These are phyloP conservation scores for Crotalaria pallida DNA, from an alignment of 306 rosid genomes.

Conservation along the genomic window DNA sequence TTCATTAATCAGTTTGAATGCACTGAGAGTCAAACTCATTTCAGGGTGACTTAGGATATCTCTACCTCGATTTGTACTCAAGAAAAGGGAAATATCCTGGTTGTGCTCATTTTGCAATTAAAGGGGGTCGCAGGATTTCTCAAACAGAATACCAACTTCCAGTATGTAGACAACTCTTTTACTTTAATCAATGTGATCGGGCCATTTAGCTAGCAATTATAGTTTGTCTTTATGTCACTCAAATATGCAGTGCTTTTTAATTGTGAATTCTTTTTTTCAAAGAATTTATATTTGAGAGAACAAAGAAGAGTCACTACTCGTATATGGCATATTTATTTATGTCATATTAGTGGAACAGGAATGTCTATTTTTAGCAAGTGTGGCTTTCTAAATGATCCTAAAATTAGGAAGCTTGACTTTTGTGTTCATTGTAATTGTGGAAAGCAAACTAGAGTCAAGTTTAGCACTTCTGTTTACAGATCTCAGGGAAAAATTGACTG, in stretches of 20 bases:
- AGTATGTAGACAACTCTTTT: constrained; percentile 29
- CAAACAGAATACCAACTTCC: constrained; percentile 53
- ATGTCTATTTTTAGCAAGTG: too few species aligned
- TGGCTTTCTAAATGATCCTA: too few species aligned
- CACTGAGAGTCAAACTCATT: constrained; percentile 13
- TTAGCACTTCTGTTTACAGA: too few species aligned
- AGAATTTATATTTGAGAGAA: background rate
- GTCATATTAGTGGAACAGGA: too few species aligned
- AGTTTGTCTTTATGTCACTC: background rate
- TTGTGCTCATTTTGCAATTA: constrained; percentile 53
- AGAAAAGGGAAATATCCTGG: constrained; percentile 51
- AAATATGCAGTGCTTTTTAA: background rate
- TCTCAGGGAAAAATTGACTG: too few species aligned
- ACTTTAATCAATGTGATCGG: background rate
- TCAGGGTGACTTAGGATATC: constrained; percentile 51
- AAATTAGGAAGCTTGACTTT: too few species aligned
- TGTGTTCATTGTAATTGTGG: too few species aligned
- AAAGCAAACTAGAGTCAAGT: too few species aligned
- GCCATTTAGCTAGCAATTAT: constrained; percentile 8
- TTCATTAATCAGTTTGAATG: constrained; percentile 2
- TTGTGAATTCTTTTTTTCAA: background rate
- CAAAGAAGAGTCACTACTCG: background rate
- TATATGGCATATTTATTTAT: too few species aligned
- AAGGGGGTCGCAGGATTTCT: constrained; percentile 49
- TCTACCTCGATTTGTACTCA: constrained; percentile 46